phyloP scores from a whole-genome alignment of 75 land plant species.

The Pinus albicaulis region DNA sequence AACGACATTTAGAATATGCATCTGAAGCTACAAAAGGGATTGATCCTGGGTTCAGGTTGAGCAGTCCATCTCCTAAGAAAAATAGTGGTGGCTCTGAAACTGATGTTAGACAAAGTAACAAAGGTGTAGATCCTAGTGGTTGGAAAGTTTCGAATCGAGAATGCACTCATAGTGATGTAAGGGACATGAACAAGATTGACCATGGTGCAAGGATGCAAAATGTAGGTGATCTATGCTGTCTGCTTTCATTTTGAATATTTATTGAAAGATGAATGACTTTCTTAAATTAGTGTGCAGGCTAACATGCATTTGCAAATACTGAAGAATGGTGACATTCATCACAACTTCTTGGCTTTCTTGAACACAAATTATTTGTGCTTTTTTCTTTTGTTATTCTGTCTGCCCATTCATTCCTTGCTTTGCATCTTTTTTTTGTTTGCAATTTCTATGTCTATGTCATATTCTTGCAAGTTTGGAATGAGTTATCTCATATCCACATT shows the following conservation, averaged over 20 bases:
- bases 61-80: background rate
- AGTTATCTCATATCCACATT: background rate
- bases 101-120: background rate
- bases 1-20: slow-evolving; percentile 53
- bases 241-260: background rate
- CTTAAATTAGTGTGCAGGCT: background rate
- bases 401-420: background rate
- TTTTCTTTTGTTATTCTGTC: background rate
- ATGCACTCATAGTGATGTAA: background rate
- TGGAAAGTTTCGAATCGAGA: background rate
- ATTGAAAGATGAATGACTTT: background rate
- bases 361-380: background rate
- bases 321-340: background rate
- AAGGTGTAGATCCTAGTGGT: background rate
- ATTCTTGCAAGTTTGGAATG: background rate
- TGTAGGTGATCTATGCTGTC: background rate
- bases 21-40: slow-evolving; percentile 3
- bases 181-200: slow-evolving; percentile 4
- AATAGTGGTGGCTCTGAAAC: background rate
- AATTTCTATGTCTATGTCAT: background rate
- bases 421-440: background rate
- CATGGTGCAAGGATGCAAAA: slow-evolving; percentile 7
- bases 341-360: background rate
- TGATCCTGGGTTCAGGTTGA: background rate
- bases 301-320: background rate